Conservation (phyloP, 768 basidiomycete genomes). For the Termitomyces sp. region DNA sequence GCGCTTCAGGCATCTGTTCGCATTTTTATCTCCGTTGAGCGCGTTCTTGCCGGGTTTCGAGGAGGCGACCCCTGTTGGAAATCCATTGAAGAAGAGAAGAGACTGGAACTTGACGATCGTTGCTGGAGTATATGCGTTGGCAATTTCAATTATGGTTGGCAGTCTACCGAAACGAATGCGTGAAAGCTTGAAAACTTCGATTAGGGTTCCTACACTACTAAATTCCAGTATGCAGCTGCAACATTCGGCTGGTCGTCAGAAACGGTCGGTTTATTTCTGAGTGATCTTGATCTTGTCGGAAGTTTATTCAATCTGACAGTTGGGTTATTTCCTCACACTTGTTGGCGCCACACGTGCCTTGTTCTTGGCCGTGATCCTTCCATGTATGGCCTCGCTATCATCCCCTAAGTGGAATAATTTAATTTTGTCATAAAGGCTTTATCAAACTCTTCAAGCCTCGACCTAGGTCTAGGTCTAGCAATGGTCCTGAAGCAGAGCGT, state of each 20-base stretch:
- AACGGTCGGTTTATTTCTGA: conserved; percentile 33
- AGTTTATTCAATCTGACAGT: conserved; percentile 28
- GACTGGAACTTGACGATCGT: conserved; percentile 68
- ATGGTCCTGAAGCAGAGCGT: conserved; percentile 21
- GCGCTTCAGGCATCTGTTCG: conserved; percentile 42
- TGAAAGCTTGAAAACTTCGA: not conserved
- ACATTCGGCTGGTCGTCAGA: conserved; percentile 67
- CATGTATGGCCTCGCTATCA: conserved; percentile 32
- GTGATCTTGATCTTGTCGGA: not conserved
- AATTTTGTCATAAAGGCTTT: conserved; percentile 30
- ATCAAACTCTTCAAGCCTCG: conserved; percentile 51
- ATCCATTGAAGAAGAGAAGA: conserved; percentile 36
- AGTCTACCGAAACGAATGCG: not conserved
- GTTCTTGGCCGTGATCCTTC: conserved; percentile 52
- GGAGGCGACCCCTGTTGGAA: conserved; percentile 17
- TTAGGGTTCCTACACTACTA: conserved; percentile 53
- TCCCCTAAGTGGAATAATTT: not conserved
- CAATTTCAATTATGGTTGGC: conserved; percentile 42
- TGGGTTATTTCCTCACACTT: conserved; percentile 69
- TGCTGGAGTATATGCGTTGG: conserved; percentile 46
- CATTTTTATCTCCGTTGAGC: conserved; percentile 68
- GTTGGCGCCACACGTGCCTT: conserved; percentile 49
- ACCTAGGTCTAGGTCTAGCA: conserved; percentile 19
- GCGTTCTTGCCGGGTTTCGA: conserved; percentile 48
- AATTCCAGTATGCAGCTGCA: conserved; percentile 60